phyloP scores from a whole-genome alignment of 2,329 filamentous ascomycete genomes.

The Microdochium nivale region DNA sequence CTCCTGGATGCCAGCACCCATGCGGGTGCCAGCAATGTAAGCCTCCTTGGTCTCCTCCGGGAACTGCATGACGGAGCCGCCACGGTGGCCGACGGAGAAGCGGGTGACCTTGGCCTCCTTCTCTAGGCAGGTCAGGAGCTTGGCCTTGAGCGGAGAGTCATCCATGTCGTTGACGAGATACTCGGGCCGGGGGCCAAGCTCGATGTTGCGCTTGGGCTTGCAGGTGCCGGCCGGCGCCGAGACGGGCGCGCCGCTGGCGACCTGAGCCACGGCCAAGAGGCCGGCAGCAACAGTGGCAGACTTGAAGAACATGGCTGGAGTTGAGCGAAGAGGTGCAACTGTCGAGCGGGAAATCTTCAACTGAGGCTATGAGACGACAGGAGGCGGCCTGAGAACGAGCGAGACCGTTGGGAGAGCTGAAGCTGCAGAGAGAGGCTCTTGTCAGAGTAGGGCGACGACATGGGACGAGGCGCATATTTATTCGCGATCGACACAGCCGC shows the following conservation, averaged over 20 bases:
- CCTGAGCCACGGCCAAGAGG: neutral
- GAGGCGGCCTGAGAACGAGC: neutral
- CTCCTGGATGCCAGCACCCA: conserved; percentile 37
- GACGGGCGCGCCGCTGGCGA: neutral
- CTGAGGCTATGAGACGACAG: too few species aligned
- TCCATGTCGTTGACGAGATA: conserved; percentile 39
- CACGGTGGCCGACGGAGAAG: conserved; percentile 34
- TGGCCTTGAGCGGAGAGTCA: conserved; percentile 29
- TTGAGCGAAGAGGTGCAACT: neutral
- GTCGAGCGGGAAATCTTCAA: too few species aligned
- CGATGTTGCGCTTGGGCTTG: conserved; percentile 15
- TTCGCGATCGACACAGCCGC: neutral
- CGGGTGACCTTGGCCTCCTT: conserved; percentile 24
- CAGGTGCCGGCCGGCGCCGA: neutral
- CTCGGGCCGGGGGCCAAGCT: conserved; percentile 34
- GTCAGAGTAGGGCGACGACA: neutral
- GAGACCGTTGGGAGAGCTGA: neutral
- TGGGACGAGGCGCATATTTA: neutral
- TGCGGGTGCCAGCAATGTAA: conserved; percentile 30
- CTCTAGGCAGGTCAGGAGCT: conserved; percentile 32
- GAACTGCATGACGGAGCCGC: conserved; percentile 31
- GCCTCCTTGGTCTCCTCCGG: conserved; percentile 34
- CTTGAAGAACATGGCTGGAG: neutral
- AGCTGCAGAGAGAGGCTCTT: neutral
- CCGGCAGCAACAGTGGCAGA: neutral